A percentile compares a stretch with the other conserved stretches of the same genome.
Evolutionary conservation across 1,284 basidiomycete species (phyloP).

Genomic region (Coniferiporia sulphurascens): DNA sequence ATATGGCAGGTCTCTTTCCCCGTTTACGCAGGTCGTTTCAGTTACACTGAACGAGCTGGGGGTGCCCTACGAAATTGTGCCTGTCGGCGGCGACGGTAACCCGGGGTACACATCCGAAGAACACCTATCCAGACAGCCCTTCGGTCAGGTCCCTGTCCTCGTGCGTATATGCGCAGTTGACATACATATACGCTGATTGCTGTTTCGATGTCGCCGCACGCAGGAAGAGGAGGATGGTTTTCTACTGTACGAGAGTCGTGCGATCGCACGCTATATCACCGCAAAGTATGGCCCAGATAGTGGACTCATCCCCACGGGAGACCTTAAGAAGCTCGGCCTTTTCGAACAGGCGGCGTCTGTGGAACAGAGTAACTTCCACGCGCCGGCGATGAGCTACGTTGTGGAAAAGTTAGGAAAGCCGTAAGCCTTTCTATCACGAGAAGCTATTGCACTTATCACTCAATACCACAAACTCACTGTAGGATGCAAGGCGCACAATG

Average conservation of each 20-base stretch:
- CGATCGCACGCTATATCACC: conserved; percentile 29
- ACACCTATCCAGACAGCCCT: conserved; percentile 46
- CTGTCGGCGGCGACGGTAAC: conserved; percentile 19
- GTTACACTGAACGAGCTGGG: conserved; percentile 17
- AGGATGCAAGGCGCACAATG: conserved; percentile 17
- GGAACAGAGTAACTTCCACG: conserved; percentile 42
- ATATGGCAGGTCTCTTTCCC: conserved; percentile 20
- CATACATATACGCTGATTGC: background rate
- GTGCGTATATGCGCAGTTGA: conserved; percentile 28
- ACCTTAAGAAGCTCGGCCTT: conserved; percentile 26
- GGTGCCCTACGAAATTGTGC: conserved; percentile 20
- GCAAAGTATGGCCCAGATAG: conserved; percentile 25
- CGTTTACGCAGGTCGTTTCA: conserved; percentile 17
- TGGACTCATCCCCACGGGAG: conserved; percentile 17
- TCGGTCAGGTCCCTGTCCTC: conserved; percentile 64
- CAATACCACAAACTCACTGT: no score
- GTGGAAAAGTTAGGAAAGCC: conserved; percentile 44
- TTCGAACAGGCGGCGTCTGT: conserved; percentile 32
- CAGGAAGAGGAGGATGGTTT: conserved; percentile 21
- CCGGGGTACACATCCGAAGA: conserved; percentile 40
- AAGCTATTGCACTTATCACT: no score
- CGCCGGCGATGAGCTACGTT: conserved; percentile 34
- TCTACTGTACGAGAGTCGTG: conserved; percentile 29
- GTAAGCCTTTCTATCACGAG: conserved; percentile 23
- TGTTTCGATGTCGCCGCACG: conserved; percentile 17